Evolutionary conservation across 352 stramenopile species (phyloP).

Genomic region (Stephanocyclus meneghinianus): DNA sequence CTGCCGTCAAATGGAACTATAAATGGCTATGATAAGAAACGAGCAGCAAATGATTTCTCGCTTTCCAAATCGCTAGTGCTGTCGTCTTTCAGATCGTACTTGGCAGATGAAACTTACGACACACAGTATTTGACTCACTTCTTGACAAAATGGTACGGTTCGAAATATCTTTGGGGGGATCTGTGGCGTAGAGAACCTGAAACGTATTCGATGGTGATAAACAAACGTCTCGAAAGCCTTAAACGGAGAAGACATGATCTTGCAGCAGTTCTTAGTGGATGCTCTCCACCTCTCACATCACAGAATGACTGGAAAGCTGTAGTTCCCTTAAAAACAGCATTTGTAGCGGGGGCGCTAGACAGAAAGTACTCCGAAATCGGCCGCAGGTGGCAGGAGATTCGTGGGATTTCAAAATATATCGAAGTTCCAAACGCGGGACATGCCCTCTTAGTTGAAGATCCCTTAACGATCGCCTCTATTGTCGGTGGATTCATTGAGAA

Average conservation of each 20-base stretch:
- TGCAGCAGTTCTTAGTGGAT: conserved; percentile 61
- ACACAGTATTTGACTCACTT: conserved; percentile 51
- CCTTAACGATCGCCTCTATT: conserved; percentile 50
- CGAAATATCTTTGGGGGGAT: conserved; percentile 64
- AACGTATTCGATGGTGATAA: conserved; percentile 48
- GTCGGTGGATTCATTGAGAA: conserved; percentile 45
- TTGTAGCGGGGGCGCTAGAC: conserved; percentile 68
- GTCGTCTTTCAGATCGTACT: conserved; percentile 43
- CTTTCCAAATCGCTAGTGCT: conserved; percentile 39
- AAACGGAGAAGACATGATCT: conserved; percentile 51
- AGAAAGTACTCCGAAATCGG: conserved; percentile 71
- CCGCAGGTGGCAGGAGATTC: conserved; percentile 40
- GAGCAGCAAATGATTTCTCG: conserved; percentile 33
- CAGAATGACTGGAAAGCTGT: conserved; percentile 59
- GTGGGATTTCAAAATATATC: conserved; percentile 47
- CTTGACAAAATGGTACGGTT: conserved; percentile 69
- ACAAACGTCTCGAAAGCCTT: conserved; percentile 54
- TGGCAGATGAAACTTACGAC: conserved; percentile 28
- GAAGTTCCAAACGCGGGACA: conserved; percentile 65
- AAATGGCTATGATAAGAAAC: conserved; percentile 2
- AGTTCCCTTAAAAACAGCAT: conserved; percentile 60
- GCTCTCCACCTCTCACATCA: conserved; percentile 57
- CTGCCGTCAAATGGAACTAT: conserved; percentile 18
- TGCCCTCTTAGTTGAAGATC: conserved; percentile 69
- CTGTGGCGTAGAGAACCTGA: conserved; percentile 38